Conservation (phyloP, 768 basidiomycete species). For the Termitomyces sp. region DNA sequence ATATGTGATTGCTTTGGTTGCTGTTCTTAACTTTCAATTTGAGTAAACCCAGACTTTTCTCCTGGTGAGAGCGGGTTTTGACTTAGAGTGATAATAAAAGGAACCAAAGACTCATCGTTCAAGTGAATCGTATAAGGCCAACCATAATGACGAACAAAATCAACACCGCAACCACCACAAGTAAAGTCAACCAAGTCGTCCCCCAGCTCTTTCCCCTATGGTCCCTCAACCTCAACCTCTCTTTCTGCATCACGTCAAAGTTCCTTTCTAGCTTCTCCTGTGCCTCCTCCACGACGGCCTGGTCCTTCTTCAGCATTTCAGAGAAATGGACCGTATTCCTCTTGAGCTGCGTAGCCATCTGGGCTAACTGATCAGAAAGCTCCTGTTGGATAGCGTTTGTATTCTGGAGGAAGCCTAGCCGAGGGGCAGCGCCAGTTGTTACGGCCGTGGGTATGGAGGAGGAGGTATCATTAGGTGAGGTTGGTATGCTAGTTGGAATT, state of each 20-base stretch:
- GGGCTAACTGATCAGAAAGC: slow-evolving; percentile 67
- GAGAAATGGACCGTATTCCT: slow-evolving; percentile 81
- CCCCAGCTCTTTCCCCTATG: slow-evolving; percentile 60
- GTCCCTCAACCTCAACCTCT: slow-evolving; percentile 57
- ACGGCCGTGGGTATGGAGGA: slow-evolving; percentile 21
- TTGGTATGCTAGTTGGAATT: slow-evolving; percentile 23
- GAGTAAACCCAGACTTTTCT: neutral
- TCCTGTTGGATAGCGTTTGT: slow-evolving; percentile 70
- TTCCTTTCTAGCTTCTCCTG: slow-evolving; percentile 75
- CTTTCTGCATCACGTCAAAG: slow-evolving; percentile 62
- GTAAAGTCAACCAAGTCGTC: slow-evolving; percentile 65
- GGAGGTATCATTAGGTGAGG: slow-evolving; percentile 15
- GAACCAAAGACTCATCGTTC: neutral
- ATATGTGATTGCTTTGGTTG: neutral
- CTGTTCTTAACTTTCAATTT: neutral
- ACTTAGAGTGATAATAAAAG: neutral
- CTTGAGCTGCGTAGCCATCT: slow-evolving; percentile 88
- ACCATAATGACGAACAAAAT: slow-evolving; percentile 72
- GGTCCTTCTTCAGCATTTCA: slow-evolving; percentile 68
- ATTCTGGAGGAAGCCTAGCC: slow-evolving; percentile 39
- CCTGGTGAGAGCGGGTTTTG: too few relatives aligned
- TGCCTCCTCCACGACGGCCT: slow-evolving; percentile 61
- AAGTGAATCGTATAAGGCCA: slow-evolving; percentile 57
- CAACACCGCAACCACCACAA: slow-evolving; percentile 45
- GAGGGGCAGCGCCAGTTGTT: slow-evolving; percentile 24